Percentiles rank a stretch among this genome's conserved stretches.
phyloP scores from a whole-genome alignment of 2,329 filamentous ascomycete genomes.

The Cladosporium sp. region DNA sequence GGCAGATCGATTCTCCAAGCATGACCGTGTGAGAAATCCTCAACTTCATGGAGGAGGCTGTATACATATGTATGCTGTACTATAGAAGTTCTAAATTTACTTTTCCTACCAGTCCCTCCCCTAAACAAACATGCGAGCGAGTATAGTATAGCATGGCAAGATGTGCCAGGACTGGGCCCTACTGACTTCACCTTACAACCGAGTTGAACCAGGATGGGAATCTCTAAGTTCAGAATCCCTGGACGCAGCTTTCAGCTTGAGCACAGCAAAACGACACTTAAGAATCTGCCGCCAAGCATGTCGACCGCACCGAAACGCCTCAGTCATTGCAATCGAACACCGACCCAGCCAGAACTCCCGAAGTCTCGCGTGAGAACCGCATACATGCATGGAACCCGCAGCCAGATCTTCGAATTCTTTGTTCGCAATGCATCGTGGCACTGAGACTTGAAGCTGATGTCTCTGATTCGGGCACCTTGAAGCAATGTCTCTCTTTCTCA shows the following conservation, averaged over 20 bases:
- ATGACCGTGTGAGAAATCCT: background rate
- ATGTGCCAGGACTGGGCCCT: background rate
- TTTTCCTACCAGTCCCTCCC: background rate
- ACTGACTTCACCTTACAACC: too few species aligned
- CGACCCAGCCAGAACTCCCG: background rate
- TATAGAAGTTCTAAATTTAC: background rate
- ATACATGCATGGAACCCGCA: too few species aligned
- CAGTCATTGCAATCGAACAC: too few species aligned
- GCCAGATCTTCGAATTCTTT: background rate
- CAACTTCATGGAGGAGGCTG: background rate
- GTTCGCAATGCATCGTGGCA: background rate
- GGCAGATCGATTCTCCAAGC: too few species aligned
- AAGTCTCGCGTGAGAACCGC: background rate
- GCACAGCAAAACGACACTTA: too few species aligned
- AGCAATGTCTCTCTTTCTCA: background rate
- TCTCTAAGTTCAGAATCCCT: too few species aligned
- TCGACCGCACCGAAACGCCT: too few species aligned
- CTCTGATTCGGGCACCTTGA: background rate
- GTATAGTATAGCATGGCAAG: background rate
- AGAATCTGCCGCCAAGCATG: too few species aligned
- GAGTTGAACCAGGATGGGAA: too few species aligned
- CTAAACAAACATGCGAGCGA: background rate
- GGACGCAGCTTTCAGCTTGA: too few species aligned
- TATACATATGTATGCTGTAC: slow-evolving; percentile 7
- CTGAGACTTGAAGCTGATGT: background rate